Conservation (phyloP, 495 filamentous ascomycete genomes). For the Cenococcum geophilum region DNA sequence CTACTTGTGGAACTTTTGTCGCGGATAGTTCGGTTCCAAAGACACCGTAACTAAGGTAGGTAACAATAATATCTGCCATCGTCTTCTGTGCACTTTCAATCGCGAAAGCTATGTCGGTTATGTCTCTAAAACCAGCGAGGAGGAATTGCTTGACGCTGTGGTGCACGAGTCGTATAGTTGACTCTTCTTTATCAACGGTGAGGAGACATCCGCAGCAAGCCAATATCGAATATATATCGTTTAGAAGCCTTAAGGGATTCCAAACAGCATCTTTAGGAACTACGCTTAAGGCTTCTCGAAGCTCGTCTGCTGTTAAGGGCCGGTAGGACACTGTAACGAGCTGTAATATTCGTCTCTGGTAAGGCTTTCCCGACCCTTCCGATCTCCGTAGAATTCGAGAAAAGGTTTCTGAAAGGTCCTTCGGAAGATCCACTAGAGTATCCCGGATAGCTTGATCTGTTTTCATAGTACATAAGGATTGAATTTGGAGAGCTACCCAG, state of each 20-base stretch:
- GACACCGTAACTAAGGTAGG: slow-evolving; percentile 43
- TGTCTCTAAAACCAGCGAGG: slow-evolving; percentile 27
- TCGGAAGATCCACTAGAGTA: slow-evolving; percentile 41
- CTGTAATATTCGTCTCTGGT: slow-evolving; percentile 32
- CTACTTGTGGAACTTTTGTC: slow-evolving; percentile 26
- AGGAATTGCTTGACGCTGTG: slow-evolving; percentile 45
- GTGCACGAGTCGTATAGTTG: slow-evolving; percentile 41
- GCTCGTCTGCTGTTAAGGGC: slow-evolving; percentile 41
- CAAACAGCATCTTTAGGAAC: slow-evolving; percentile 37
- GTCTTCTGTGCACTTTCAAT: slow-evolving; percentile 26
- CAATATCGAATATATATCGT: slow-evolving; percentile 38
- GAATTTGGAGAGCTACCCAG: slow-evolving; percentile 45
- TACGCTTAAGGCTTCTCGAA: slow-evolving; percentile 43
- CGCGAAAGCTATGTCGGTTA: slow-evolving; percentile 25
- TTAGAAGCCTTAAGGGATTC: slow-evolving; percentile 36
- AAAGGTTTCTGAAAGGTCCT: slow-evolving; percentile 41
- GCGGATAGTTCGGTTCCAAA: slow-evolving; percentile 37
- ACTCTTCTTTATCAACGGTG: slow-evolving; percentile 44
- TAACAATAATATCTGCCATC: slow-evolving; percentile 40
- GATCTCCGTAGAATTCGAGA: slow-evolving; percentile 38
- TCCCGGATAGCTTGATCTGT: slow-evolving; percentile 42
- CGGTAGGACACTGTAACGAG: slow-evolving; percentile 35
- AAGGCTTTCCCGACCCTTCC: slow-evolving; percentile 13
- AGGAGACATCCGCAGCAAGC: slow-evolving; percentile 43
- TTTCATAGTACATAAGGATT: slow-evolving; percentile 37